Base-by-base conservation (phyloP, 1,139 yeast species). In the Blastobotrys persicus region DNA sequence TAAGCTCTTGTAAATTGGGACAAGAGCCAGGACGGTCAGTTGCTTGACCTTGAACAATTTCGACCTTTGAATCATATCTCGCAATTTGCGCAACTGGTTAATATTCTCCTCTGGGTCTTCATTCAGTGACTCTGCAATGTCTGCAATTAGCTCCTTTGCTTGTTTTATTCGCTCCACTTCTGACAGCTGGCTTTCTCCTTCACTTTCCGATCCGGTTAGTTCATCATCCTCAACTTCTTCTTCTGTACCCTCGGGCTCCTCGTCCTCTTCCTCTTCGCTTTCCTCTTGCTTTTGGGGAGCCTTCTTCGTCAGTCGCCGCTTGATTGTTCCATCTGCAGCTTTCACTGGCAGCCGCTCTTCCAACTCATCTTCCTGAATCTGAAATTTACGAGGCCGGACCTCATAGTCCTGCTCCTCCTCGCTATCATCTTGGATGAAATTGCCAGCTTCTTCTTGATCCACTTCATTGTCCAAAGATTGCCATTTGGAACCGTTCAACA, bases 41-140 rank as follows among this genome's bases (percentile, higher is more conserved):
- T 86, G 89, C 50, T 86, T 76, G 4, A 88, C 82, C 49, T 80
- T 82, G 41, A 83, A 74, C 59, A 85, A 81, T 58, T 76, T 78
- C 1, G 92, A 82, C 52, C 75, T 77, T 1, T 88, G 75, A 26
- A 62, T 56, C 84, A 88, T 81, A 55, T 80, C 84, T 42, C 91
- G 73, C 47, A 92, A 72, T 61, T 91, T 79, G 2, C 86, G 77
- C 20, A 92, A 72, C 45, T 83, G 76, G 4, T 78, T 67, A 12
- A 85, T 74, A 63, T 91, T 80, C 61, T 88, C 96, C 65, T 92
- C 98, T 1, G 98, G 97, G 53, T 88, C 89, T 66, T 91, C 96
- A 61, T 83, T 81, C 38, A 92, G 70, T 47, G 77, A 78, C 31
- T 87, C 87, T 1, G 95, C 96, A 46, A 85, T 68, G 13, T 79